Conservation (phyloP, 352 stramenopile species). For the Albugo laibachii region DNA sequence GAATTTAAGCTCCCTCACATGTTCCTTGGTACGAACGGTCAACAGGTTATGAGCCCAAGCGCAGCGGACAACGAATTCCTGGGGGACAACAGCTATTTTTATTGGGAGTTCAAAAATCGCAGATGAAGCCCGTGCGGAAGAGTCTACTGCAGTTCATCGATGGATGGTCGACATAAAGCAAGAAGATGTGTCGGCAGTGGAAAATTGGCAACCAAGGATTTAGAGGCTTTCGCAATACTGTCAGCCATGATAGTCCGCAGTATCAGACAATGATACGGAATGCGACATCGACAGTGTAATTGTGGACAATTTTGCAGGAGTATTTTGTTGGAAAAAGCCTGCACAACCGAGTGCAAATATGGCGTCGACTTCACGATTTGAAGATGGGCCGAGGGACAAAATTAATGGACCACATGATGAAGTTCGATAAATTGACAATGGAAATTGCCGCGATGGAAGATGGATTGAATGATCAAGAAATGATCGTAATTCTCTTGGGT, state of each 20-base stretch:
- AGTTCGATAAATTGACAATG: constrained; percentile 3
- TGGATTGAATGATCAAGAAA: neutral
- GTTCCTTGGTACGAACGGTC: no score
- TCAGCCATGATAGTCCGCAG: neutral
- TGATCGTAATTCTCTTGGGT: constrained; percentile 2
- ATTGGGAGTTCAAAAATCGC: constrained; percentile 4
- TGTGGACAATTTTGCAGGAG: neutral
- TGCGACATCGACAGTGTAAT: neutral
- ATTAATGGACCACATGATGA: constrained; percentile 1
- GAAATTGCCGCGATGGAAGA: constrained; percentile 1
- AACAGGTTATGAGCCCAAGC: constrained; percentile 7
- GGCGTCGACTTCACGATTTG: constrained; percentile 1
- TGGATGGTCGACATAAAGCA: neutral
- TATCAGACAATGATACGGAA: constrained; percentile 3
- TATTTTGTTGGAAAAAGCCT: neutral
- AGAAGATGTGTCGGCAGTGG: constrained; percentile 1
- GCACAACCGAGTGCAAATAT: constrained; percentile 1
- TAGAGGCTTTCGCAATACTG: constrained; percentile 2
- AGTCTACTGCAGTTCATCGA: neutral
- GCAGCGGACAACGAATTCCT: constrained; percentile 1
- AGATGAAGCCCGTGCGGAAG: constrained; percentile 1
- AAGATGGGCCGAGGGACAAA: neutral
- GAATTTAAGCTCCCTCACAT: no score
- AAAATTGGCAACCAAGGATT: neutral
- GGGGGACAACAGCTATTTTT: constrained; percentile 1